phyloP scores from a whole-genome alignment of 106 monocot genomes.

The Allium sativum region DNA sequence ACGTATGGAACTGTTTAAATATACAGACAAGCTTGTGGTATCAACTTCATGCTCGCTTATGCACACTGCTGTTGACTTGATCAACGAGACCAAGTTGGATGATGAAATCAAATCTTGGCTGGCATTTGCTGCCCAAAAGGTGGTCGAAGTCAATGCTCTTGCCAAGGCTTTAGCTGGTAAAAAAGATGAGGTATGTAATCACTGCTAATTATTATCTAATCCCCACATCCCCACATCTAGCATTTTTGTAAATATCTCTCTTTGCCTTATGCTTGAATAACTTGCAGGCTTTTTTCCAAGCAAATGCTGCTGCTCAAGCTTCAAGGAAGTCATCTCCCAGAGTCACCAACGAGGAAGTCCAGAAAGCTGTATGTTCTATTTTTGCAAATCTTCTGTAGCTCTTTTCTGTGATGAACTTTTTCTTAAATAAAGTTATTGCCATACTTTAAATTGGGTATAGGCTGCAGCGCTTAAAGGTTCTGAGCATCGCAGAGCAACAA shows the following conservation, averaged over 20 bases:
- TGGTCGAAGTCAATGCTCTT: conserved; percentile 17
- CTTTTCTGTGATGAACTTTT: too few species aligned
- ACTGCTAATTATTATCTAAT: too few species aligned
- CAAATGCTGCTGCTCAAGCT: conserved; percentile 16
- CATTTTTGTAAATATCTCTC: too few species aligned
- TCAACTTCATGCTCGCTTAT: conserved; percentile 15
- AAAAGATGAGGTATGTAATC: conserved; percentile 10
- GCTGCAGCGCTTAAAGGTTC: conserved; percentile 20
- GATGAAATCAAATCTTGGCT: conserved; percentile 14
- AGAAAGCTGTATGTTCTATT: conserved; percentile 12
- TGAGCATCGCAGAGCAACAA: conserved; percentile 12
- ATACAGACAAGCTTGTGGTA: conserved; percentile 11
- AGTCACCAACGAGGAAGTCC: conserved; percentile 21
- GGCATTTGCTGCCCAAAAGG: conserved; percentile 15
- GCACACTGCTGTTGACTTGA: conserved; percentile 17
- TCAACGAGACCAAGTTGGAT: conserved; percentile 16
- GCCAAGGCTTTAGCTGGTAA: conserved; percentile 13
- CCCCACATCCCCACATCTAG: too few species aligned
- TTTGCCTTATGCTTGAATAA: too few species aligned
- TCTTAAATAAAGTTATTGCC: too few species aligned
- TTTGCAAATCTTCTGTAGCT: too few species aligned
- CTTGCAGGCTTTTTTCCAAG: conserved; percentile 6
- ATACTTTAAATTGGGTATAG: too few species aligned
- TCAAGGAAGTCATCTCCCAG: conserved; percentile 25
- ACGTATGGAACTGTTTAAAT: not conserved